Evolutionary conservation across 805 yeast species (phyloP), one percentile per base, ranked within the genome.

Genomic region (Zygosaccharomyces kombuchaensis): DNA sequence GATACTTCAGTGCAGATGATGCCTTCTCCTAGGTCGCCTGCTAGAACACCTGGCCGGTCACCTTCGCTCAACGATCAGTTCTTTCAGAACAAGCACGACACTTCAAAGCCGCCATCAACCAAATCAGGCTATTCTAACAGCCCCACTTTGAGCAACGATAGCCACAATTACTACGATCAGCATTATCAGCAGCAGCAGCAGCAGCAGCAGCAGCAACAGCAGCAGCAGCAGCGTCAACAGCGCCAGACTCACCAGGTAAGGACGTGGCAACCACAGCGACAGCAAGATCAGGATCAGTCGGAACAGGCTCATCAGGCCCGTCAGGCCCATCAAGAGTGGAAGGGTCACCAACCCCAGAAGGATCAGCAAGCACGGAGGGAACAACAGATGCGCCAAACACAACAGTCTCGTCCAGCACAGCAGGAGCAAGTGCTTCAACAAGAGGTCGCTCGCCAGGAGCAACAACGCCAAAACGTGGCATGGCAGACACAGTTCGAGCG

Each of bases 71-170:
- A 30, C 21, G 36, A 40, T n/a, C 41, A 38, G 13, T 38, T 38
- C 34, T 19, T 9, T 27, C 41, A 38, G 27, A 38, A 38, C 22
- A 38, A 16, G 23, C 41, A 38, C 16, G 26, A 9, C 26, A 23
- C 44, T 23, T n/a, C 34, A 19, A 32, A 14, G 19, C 32, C 45
- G 25, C 47, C 56, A 14, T 43, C 60, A 21, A 54, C 45, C 22
- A 58, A 52, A 26, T 48, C 57, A 2, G 63, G 65, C 3, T 61
- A 61, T 44, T 43, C 59, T 6, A 53, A 47, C 13, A 46, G 52
- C 30, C 48, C 57, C 6, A 58, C 62, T 10, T 9, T 13, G 19
- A 37, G 32, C 14, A 44, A 26, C 27, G 39, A 44, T 5, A 22
- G 43, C 16, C 32, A 30, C 14, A 35, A 36, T 23, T 43, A 25